A percentile compares a stretch with the other conserved stretches of the same genome.
Evolutionary conservation across 2,329 filamentous ascomycete genomes (phyloP).

Genomic region (Colletotrichum noveboracense): DNA sequence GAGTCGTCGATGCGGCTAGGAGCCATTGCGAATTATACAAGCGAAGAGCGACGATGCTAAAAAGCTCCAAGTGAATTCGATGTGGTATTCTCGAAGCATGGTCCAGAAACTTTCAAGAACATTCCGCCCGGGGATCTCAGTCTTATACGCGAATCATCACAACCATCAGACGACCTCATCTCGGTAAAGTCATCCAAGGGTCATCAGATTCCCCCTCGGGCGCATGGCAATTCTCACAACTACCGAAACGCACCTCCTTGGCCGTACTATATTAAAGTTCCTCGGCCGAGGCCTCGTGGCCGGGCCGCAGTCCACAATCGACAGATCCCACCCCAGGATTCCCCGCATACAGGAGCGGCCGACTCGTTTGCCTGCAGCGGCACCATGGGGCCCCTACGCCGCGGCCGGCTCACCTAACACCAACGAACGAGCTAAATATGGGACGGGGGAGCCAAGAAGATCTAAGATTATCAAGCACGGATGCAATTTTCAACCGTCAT

Average conservation of each 20-base stretch:
- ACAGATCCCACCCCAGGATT: background rate
- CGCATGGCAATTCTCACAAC: background rate
- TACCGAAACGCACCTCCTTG: background rate
- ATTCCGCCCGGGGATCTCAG: background rate
- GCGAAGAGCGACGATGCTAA: rapidly evolving
- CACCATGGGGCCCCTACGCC: background rate
- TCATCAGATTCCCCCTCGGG: background rate
- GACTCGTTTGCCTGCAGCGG: background rate
- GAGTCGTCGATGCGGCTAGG: background rate
- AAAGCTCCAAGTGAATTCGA: background rate
- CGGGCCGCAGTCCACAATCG: background rate
- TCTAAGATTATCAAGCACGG: background rate
- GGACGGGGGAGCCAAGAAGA: background rate
- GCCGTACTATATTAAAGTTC: background rate
- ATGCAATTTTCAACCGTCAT: background rate
- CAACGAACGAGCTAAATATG: background rate
- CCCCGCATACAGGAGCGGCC: background rate
- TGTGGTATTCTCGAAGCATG: background rate
- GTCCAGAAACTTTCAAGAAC: background rate
- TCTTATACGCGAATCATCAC: background rate
- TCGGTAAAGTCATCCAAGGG: background rate
- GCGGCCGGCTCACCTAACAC: background rate
- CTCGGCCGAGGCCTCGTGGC: background rate
- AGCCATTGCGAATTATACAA: background rate
- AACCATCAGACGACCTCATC: background rate